A percentile compares a stretch with the other conserved stretches of the same genome.
phyloP scores from a whole-genome alignment of 768 basidiomycete genomes.

The Suillus hirtellus region DNA sequence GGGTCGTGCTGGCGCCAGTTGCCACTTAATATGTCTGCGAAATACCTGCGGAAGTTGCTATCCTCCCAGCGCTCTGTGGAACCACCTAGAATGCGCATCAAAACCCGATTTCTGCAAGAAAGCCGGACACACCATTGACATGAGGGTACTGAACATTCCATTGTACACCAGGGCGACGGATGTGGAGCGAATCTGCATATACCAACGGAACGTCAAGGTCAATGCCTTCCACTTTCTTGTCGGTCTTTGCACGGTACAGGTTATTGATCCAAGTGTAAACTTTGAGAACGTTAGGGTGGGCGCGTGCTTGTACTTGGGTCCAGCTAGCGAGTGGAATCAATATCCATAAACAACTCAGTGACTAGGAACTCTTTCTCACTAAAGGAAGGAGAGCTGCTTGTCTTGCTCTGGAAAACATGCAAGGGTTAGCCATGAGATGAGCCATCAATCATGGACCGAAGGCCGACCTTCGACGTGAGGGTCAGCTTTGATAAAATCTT shows the following conservation, averaged over 20 bases:
- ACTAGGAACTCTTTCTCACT: conserved; percentile 41
- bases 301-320: conserved; percentile 65
- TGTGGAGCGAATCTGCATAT: conserved; percentile 76
- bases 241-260: conserved; percentile 51
- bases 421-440: neutral
- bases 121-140: conserved; percentile 46
- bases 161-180: conserved; percentile 61
- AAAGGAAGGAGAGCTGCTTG: conserved; percentile 74
- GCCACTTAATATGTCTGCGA: conserved; percentile 59
- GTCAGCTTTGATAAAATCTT: conserved; percentile 57
- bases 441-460: neutral
- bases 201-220: conserved; percentile 61
- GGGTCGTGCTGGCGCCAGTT: conserved; percentile 68
- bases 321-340: conserved; percentile 32
- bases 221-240: conserved; percentile 46
- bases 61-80: conserved; percentile 79
- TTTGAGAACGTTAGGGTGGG: conserved; percentile 64
- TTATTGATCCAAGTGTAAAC: conserved; percentile 62
- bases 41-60: conserved; percentile 55
- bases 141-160: conserved; percentile 60
- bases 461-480: conserved; percentile 52
- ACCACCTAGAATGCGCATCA: conserved; percentile 48
- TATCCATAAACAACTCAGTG: neutral
- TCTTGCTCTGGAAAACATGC: conserved; percentile 56
- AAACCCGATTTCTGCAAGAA: neutral